A percentile compares a stretch with the other conserved stretches of the same genome.
phyloP scores from a whole-genome alignment of 352 stramenopile species.

The Paralagenidium karlingii region DNA sequence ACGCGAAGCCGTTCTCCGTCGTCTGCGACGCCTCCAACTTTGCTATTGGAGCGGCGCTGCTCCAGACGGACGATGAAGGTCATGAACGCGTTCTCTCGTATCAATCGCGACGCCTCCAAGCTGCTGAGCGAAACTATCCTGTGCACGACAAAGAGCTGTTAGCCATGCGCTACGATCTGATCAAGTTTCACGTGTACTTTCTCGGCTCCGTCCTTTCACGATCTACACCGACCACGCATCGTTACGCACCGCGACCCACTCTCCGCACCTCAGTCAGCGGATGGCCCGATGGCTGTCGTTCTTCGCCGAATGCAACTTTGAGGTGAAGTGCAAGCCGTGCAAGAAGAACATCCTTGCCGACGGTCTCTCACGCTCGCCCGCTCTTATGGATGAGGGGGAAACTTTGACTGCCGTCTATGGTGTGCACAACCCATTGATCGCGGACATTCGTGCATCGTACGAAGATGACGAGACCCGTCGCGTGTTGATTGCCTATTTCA shows the following conservation, averaged over 20 bases:
- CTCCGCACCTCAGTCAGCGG: constrained; percentile 7
- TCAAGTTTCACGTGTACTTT: constrained; percentile 16
- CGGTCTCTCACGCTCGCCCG: constrained; percentile 8
- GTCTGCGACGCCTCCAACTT: constrained; percentile 12
- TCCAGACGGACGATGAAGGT: constrained; percentile 5
- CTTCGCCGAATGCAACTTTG: constrained; percentile 19
- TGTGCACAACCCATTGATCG: too few species aligned
- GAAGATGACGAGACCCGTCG: too few species aligned
- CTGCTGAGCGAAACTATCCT: constrained; percentile 11
- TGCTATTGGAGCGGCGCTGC: constrained; percentile 9
- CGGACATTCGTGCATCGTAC: too few species aligned
- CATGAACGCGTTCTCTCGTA: constrained; percentile 11
- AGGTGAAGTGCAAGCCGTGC: constrained; percentile 9
- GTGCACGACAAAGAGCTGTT: constrained; percentile 12
- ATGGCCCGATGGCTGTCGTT: constrained; percentile 14
- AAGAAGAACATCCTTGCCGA: constrained; percentile 11
- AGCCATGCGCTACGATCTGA: constrained; percentile 10
- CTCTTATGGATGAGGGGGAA: too few species aligned
- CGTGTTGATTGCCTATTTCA: too few species aligned
- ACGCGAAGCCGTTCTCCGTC: constrained; percentile 6
- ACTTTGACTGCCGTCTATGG: too few species aligned
- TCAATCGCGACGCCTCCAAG: constrained; percentile 11
- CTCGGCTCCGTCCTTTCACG: constrained; percentile 9
- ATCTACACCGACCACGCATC: constrained; percentile 16
- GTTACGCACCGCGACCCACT: constrained; percentile 1